Conservation (phyloP, 305 asterid genomes). For the Rubia balearica region DNA sequence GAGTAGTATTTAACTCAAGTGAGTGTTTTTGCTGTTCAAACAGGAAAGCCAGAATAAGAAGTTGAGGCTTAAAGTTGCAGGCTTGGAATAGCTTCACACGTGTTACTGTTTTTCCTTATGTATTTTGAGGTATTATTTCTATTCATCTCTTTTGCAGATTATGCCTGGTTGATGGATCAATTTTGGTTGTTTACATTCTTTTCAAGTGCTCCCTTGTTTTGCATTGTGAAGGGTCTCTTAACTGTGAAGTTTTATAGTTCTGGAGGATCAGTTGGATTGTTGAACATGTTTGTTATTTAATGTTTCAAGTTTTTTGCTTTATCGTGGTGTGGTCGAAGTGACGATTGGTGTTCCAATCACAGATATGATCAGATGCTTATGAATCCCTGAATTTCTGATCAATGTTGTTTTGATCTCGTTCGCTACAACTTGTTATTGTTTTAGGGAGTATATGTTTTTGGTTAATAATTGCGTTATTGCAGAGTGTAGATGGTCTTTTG, state of each 20-base stretch:
- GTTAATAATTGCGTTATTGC: background rate
- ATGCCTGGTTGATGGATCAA: background rate
- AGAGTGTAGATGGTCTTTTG: background rate
- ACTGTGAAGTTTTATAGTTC: no score
- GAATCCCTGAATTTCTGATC: no score
- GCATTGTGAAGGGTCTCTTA: background rate
- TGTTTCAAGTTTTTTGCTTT: no score
- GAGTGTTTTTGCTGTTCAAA: background rate
- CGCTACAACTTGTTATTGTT: background rate
- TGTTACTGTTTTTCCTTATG: background rate
- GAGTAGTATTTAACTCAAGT: background rate
- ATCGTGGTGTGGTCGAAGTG: no score
- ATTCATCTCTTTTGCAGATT: background rate
- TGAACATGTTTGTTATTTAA: no score
- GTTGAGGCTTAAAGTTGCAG: constrained; percentile 23
- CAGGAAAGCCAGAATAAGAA: constrained; percentile 23
- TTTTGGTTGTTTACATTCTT: background rate
- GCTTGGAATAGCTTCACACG: constrained; percentile 15
- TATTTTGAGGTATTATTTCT: background rate
- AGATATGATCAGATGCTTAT: no score
- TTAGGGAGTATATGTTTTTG: background rate
- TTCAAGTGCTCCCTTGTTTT: background rate
- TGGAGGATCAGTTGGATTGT: no score
- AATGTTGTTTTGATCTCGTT: background rate
- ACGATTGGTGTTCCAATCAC: no score